Evolutionary conservation across 768 basidiomycete genomes (phyloP).

Genomic region (Guyanaporus albipodus): DNA sequence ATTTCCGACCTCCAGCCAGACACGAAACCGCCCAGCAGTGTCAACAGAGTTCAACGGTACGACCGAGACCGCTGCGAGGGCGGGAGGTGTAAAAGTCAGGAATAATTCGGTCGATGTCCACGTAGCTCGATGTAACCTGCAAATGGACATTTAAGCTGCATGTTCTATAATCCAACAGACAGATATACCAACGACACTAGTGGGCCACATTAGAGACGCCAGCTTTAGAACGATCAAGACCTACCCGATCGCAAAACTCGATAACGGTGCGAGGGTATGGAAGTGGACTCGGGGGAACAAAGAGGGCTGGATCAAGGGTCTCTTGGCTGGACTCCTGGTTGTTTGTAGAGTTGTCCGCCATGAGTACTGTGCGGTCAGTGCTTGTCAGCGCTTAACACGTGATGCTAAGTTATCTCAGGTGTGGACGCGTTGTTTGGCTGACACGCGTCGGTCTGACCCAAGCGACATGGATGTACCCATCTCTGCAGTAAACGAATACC

Average conservation of each 20-base stretch:
- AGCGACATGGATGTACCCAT: slow-evolving; percentile 12
- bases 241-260: slow-evolving; percentile 89
- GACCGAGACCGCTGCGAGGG: slow-evolving; percentile 61
- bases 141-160: background rate
- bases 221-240: slow-evolving; percentile 20
- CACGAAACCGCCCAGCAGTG: slow-evolving; percentile 84
- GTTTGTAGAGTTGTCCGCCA: slow-evolving; percentile 23
- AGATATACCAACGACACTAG: slow-evolving; percentile 78
- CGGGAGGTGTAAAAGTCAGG: slow-evolving; percentile 83
- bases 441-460: slow-evolving; percentile 14
- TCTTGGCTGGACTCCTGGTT: slow-evolving; percentile 15
- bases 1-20: slow-evolving; percentile 63
- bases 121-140: slow-evolving; percentile 85
- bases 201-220: slow-evolving; percentile 4
- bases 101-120: slow-evolving; percentile 95
- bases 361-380: background rate
- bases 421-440: slow-evolving; percentile 52
- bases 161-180: background rate
- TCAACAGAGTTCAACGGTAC: slow-evolving; percentile 76
- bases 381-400: slow-evolving; percentile 34
- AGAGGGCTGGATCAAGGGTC: slow-evolving; percentile 46
- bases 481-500: background rate
- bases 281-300: slow-evolving; percentile 50
- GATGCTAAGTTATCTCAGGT: slow-evolving; percentile 27
- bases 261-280: slow-evolving; percentile 64